Conservation (phyloP, 805 yeast species). For the Candida gorgasii region DNA sequence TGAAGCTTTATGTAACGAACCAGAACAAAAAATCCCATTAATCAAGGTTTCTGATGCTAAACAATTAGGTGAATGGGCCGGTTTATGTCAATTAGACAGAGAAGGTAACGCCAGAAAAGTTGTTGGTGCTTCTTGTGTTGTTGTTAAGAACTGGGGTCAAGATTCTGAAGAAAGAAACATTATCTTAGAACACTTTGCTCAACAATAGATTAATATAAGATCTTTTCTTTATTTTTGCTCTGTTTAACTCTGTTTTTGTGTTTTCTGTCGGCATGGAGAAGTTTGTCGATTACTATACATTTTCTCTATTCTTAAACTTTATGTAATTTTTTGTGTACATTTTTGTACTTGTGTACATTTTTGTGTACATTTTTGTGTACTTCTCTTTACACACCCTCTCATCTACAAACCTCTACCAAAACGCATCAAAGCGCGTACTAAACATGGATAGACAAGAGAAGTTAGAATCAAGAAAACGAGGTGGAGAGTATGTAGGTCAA, state of each 20-base stretch:
- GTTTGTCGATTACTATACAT: no score
- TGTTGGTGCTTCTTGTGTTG: constrained; percentile 99
- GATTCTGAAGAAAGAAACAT: constrained; percentile 96
- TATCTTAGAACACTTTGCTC: constrained; percentile 93
- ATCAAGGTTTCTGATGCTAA: constrained; percentile 99
- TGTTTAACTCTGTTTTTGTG: background rate
- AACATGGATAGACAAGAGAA: constrained; percentile 17
- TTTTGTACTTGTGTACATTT: no score
- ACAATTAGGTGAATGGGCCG: constrained; percentile 99
- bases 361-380: no score
- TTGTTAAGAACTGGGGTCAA: constrained; percentile 99
- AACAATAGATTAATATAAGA: constrained; percentile 13
- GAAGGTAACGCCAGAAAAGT: constrained; percentile 99
- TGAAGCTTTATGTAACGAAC: constrained; percentile 99
- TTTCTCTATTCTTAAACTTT: no score
- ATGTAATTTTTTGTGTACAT: no score
- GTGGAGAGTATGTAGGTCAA: constrained; percentile 42
- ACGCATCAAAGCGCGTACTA: background rate
- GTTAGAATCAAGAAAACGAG: constrained; percentile 37
- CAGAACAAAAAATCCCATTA: constrained; percentile 94
- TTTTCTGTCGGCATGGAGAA: background rate
- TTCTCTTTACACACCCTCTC: no score
- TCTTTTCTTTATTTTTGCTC: background rate
- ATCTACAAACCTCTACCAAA: background rate
- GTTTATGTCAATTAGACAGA: constrained; percentile 99